Evolutionary conservation across 768 basidiomycete genomes (phyloP).

Genomic region (Tricholoma terreum): DNA sequence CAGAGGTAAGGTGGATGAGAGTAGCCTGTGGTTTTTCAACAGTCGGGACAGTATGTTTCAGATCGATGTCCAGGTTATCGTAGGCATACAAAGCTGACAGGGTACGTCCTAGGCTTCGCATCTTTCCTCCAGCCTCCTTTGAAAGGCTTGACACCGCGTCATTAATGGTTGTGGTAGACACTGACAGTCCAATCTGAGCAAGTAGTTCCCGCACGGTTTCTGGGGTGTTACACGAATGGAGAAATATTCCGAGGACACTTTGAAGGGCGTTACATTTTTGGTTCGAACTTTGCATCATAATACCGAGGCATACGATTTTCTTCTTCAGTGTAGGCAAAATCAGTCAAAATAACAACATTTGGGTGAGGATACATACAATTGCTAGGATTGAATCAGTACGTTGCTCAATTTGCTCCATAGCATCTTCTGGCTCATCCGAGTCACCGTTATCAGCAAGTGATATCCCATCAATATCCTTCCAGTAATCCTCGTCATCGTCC

Average conservation of each 20-base stretch:
- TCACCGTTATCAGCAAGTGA: too few relatives aligned
- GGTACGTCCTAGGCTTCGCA: constrained; percentile 22
- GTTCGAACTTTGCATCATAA: constrained; percentile 25
- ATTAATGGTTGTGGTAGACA: constrained; percentile 24
- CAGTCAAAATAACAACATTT: too few relatives aligned
- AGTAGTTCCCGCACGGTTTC: constrained; percentile 27
- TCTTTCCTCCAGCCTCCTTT: constrained; percentile 10
- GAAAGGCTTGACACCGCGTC: constrained; percentile 22
- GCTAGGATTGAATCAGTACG: too few relatives aligned
- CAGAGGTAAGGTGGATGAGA: constrained; percentile 34
- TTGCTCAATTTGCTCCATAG: too few relatives aligned
- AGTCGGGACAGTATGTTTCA: constrained; percentile 28
- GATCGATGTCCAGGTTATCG: constrained; percentile 42
- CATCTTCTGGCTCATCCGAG: too few relatives aligned
- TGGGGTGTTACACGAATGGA: constrained; percentile 23
- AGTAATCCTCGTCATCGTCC: too few relatives aligned
- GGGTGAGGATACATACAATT: too few relatives aligned
- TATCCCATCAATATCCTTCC: too few relatives aligned
- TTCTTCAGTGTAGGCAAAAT: too few relatives aligned
- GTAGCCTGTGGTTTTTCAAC: constrained; percentile 23
- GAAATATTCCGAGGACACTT: constrained; percentile 25
- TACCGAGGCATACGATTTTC: constrained; percentile 20
- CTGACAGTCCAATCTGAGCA: constrained; percentile 26
- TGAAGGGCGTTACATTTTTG: constrained; percentile 22
- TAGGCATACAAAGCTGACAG: constrained; percentile 30